phyloP scores from a whole-genome alignment of 1,139 yeast species.

The Pneumocystis oryctolagi region DNA sequence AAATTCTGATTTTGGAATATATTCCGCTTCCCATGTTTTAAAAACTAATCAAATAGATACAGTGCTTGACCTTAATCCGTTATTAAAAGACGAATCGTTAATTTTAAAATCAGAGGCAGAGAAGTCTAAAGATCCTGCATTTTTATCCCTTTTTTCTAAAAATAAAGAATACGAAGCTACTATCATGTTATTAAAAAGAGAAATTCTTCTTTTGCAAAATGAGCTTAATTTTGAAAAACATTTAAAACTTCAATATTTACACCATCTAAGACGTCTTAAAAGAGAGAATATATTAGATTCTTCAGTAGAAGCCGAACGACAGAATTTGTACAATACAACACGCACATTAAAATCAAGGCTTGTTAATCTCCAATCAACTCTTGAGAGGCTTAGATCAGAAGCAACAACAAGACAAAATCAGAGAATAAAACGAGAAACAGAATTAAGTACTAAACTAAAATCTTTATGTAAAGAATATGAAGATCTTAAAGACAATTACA shows the following conservation, averaged over 20 bases:
- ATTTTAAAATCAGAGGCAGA: not conserved
- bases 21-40: not conserved
- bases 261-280: slow-evolving; percentile 30
- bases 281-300: slow-evolving; percentile 12
- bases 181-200: slow-evolving; percentile 30
- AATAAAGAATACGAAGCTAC: not conserved
- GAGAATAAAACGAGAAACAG: slow-evolving; percentile 10
- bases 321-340: slow-evolving; percentile 11
- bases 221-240: slow-evolving; percentile 50
- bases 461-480: slow-evolving; percentile 11
- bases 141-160: not conserved
- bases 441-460: slow-evolving; percentile 11
- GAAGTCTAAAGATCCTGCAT: not conserved
- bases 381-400: slow-evolving; percentile 11
- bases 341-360: slow-evolving; percentile 11
- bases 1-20: not conserved
- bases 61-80: not conserved
- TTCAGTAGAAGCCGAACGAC: slow-evolving; percentile 13
- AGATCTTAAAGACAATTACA: slow-evolving; percentile 4
- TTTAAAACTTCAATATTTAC: slow-evolving; percentile 38
- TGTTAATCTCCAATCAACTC: slow-evolving; percentile 4
- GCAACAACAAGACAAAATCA: slow-evolving; percentile 9
- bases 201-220: slow-evolving; percentile 41
- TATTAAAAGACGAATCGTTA: not conserved
- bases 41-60: not conserved